Percentiles rank a stretch among this genome's conserved stretches.
These are phyloP conservation scores for Letharia lupina DNA, from an alignment of 495 filamentous ascomycete genomes.

Conservation along the genomic window DNA sequence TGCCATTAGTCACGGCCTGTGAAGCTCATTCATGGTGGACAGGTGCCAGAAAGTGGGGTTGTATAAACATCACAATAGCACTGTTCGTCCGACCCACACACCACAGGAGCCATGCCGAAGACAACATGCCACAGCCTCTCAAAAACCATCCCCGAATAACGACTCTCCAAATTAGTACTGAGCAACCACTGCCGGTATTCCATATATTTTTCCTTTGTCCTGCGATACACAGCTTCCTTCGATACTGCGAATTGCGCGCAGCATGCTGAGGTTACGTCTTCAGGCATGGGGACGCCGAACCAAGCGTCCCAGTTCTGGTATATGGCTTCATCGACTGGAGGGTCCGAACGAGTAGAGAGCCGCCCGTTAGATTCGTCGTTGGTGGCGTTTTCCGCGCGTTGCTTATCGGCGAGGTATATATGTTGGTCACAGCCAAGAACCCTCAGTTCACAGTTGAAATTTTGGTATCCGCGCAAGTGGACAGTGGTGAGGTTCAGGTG, in stretches of 20 bases:
- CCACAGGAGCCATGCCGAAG: constrained; percentile 31
- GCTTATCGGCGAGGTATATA: not conserved
- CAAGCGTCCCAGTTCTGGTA: not conserved
- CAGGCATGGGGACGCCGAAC: not conserved
- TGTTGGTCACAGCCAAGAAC: not conserved
- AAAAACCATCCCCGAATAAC: constrained; percentile 50
- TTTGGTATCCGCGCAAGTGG: not conserved
- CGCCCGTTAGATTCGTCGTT: not conserved
- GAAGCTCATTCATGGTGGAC: not conserved
- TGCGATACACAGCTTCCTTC: not conserved
- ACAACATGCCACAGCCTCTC: constrained; percentile 66
- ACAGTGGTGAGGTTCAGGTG: not conserved
- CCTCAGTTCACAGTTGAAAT: not conserved
- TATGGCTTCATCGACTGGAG: not conserved
- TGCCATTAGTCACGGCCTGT: too few species aligned
- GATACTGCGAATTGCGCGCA: not conserved
- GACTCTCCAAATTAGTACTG: not conserved
- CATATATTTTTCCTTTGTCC: not conserved
- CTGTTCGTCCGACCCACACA: not conserved
- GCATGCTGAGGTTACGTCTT: not conserved
- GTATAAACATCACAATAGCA: not conserved
- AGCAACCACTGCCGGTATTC: not conserved
- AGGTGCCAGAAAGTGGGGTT: not conserved
- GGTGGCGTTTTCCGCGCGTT: not conserved
- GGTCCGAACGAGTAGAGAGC: not conserved